Conservation (phyloP, 1,284 basidiomycete species). For the Irpex rosettiformis region DNA sequence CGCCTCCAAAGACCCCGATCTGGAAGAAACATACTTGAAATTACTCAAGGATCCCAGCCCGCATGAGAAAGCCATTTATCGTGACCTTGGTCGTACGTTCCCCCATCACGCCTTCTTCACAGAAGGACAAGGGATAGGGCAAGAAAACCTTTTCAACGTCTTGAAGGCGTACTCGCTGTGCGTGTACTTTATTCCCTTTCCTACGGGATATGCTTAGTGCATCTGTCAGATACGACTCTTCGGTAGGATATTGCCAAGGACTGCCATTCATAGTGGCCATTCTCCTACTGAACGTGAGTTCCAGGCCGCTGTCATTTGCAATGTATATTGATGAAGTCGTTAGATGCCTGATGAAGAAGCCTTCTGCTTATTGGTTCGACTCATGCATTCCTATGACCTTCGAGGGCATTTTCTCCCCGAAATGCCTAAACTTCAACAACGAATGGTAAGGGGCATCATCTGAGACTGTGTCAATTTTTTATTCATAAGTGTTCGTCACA, state of each 20-base stretch:
- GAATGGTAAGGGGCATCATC: conserved; percentile 55
- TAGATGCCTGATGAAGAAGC: conserved; percentile 99
- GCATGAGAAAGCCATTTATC: conserved; percentile 92
- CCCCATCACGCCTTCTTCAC: conserved; percentile 97
- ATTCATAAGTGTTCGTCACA: conserved; percentile 22
- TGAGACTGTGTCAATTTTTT: neutral
- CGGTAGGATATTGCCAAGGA: conserved; percentile 97
- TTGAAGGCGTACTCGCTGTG: conserved; percentile 95
- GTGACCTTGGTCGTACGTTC: conserved; percentile 93
- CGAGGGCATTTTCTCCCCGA: conserved; percentile 96
- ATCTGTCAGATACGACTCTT: conserved; percentile 77
- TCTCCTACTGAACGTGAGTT: conserved; percentile 81
- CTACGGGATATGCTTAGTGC: conserved; percentile 14
- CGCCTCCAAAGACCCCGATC: conserved; percentile 84
- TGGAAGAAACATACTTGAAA: conserved; percentile 84
- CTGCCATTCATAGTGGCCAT: conserved; percentile 95
- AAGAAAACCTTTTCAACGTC: conserved; percentile 97
- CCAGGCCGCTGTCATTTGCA: neutral
- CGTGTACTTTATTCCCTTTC: conserved; percentile 24
- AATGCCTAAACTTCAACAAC: conserved; percentile 95
- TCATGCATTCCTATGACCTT: conserved; percentile 98
- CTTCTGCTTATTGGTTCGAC: conserved; percentile 90
- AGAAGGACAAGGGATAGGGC: conserved; percentile 87
- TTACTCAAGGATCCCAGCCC: conserved; percentile 81
- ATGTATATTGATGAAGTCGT: neutral